These are phyloP conservation scores for Kazachstania africana DNA, from an alignment of 805 yeast genomes.

Conservation along the genomic window DNA sequence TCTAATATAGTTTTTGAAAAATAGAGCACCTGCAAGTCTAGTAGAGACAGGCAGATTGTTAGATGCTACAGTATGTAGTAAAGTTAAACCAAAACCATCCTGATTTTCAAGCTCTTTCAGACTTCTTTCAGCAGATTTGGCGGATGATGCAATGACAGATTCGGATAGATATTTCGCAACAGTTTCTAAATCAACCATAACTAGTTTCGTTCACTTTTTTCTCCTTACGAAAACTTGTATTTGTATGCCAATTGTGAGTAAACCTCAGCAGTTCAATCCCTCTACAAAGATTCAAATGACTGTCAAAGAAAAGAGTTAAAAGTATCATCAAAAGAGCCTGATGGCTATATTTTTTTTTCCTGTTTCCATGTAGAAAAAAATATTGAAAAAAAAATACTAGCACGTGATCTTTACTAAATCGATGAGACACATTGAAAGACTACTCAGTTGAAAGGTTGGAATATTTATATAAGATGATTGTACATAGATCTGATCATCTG, in stretches of 20 bases:
- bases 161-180: constrained; percentile 46
- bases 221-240: too few relatives aligned
- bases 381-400: neutral
- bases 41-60: constrained; percentile 39
- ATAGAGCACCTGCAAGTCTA: constrained; percentile 79
- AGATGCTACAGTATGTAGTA: constrained; percentile 70
- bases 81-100: constrained; percentile 64
- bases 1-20: constrained; percentile 76
- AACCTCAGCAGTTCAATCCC: too few relatives aligned
- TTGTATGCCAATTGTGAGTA: too few relatives aligned
- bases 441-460: too few relatives aligned
- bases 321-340: too few relatives aligned
- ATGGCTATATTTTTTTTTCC: too few relatives aligned
- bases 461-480: too few relatives aligned
- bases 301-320: too few relatives aligned
- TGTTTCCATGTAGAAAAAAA: too few relatives aligned
- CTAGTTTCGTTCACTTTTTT: too few relatives aligned
- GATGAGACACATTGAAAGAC: too few relatives aligned
- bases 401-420: neutral
- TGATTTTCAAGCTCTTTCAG: constrained; percentile 50
- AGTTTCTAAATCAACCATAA: constrained; percentile 38
- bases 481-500: neutral
- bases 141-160: constrained; percentile 51
- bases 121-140: constrained; percentile 56
- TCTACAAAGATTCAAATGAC: too few relatives aligned